Evolutionary conservation across 345 rosid species (phyloP), one percentile per base, ranked within the genome.

Genomic region (Nephelium lappaceum): DNA sequence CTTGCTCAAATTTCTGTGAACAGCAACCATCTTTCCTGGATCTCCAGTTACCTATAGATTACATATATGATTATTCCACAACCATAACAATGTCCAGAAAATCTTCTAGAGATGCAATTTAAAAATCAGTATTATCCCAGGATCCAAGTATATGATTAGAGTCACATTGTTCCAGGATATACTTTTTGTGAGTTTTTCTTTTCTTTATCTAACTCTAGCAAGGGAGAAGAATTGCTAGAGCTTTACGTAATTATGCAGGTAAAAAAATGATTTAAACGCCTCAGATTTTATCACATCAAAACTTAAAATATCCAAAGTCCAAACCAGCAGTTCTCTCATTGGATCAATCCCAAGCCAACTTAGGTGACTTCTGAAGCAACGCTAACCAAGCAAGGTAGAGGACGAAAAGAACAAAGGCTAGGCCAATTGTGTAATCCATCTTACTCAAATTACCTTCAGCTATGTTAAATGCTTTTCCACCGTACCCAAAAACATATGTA

Each of bases 21-120:
- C 92, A 67, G 97, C 99, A 84, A 78, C 93, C 91, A 96, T 90
- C 84, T 96, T 96, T 71, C 99, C 99, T 38, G 98, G 99, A 86
- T 94, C 99, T 81, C 99, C 99, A 75, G 98, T 96, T 67, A 94
- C 97, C 99, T 96, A 21, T 21, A 69, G 51, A 69, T 36, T 53
- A 70, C 43, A 25, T 57, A 68, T 0, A 67, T 39, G 1, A 39
- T 27, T 53, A 65, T 49, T 27, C 36, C 12, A 65, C 21, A 6
- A 7, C 16, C 42, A 42, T 18, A 21, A 73, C 24, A 42, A 72
- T 7, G 36, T 27, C 9, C 31, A 19, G 27, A 73, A 55, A 39
- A 25, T 39, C n/a, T 47, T 57, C 39, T 10, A 42, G 31, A 43
- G 51, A 74, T 74, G 68, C 39, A 62, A 62, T 25, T 16, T 25